Evolutionary conservation across 2,329 filamentous ascomycete species (phyloP).

Genomic region (Botryotinia globosa): DNA sequence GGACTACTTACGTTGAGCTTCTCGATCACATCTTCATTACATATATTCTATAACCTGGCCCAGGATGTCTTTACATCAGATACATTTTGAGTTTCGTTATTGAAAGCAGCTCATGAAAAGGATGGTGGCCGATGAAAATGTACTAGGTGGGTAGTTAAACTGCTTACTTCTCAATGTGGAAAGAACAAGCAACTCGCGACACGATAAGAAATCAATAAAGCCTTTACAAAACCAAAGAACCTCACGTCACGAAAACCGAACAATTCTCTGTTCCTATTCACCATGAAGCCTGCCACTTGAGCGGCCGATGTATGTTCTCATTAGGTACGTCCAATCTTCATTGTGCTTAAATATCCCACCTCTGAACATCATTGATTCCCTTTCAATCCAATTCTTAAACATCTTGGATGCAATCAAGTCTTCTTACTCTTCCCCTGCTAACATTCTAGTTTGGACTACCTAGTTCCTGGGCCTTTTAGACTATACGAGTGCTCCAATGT

Average conservation of each 20-base stretch:
- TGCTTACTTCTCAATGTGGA: slow-evolving; percentile 7
- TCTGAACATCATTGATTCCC: not conserved
- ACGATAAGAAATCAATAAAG: not conserved
- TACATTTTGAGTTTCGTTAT: not conserved
- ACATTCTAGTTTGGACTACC: not conserved
- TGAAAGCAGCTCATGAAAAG: not conserved
- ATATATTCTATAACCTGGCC: not conserved
- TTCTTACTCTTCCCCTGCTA: not conserved
- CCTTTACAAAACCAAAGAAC: not conserved
- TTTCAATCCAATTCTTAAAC: not conserved
- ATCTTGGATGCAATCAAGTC: not conserved
- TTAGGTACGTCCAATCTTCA: not conserved
- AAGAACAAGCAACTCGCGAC: not conserved
- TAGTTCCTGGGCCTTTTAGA: not conserved
- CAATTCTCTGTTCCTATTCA: not conserved
- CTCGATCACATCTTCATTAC: not conserved
- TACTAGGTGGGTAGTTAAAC: not conserved
- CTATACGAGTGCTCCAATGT: not conserved
- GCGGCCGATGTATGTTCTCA: not conserved
- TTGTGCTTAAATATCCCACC: not conserved
- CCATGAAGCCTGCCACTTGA: slow-evolving; percentile 2
- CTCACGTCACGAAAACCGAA: not conserved
- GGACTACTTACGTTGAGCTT: not conserved
- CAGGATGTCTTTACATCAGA: not conserved
- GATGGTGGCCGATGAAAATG: not conserved